Evolutionary conservation across 169 alveolate genomes (phyloP), one percentile per base, ranked within the genome.

Genomic region (Amoebophrya sp.): DNA sequence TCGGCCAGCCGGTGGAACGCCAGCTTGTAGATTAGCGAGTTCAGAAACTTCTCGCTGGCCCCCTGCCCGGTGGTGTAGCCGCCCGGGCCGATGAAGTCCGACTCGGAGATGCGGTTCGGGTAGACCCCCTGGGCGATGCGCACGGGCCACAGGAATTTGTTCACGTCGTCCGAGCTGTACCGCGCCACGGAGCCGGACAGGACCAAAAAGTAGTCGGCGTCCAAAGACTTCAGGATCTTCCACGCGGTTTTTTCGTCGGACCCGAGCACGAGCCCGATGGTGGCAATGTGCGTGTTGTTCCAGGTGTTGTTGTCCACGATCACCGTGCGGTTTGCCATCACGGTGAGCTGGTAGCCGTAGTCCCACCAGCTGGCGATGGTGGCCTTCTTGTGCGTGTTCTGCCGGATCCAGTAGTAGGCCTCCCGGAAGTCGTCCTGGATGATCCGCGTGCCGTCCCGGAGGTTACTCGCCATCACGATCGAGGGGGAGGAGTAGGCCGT

Each of bases 321-420:
- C 32, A 98, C 99, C 29, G 99, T 97, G 90, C 99, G 95, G 93
- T 97, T 97, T 40, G 98, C 97, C 98, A 98, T 96, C 91, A 98
- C 99, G 77, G 99, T 97, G 47, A 98, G 96, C 94, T 99, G 99
- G 92, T 99, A 99, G 23, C 99, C 99, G 93, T 99, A 99, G 94
- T 99, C 99, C 99, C 99, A 99, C 99, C 99, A 99, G 12, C 99
- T 95, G 95, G 98, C 96, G 77, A 99, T 96, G 90, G 97, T 96
- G 23, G 99, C 97, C 92, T 98, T 98, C 29, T 95, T 95, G 41
- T 95, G 96, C 40, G 99, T 98, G 93, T 99, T 99, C 96, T 97
- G 96, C 77, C 99, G 95, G 18, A 99, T 93, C 99, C 99, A 99
- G 94, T 97, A 97, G 95, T 98, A 99, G 77, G 99, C 99, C 93